Base-by-base conservation (phyloP, 2,329 filamentous ascomycete species). In the Endocalyx cinctus region DNA sequence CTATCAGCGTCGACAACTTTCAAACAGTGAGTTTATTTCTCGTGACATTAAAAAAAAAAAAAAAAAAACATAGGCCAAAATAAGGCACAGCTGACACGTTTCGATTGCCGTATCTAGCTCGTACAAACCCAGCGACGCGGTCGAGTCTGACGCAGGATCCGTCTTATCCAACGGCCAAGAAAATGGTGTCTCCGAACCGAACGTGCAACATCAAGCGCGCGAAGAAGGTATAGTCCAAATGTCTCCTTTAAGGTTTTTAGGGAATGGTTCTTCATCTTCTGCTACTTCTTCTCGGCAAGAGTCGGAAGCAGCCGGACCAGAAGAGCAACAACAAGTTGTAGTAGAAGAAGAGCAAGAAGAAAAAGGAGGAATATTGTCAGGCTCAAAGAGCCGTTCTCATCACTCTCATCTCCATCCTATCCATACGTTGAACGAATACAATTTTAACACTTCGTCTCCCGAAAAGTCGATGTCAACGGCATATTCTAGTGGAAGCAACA, bases 1-100 rank as follows among this genome's bases (percentile, higher is more conserved):
- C 50, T 77, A 10, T 55, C 61, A 26, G 57, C 52, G 10, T 57
- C 52, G 6, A 41, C 42, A 25, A 43, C 52, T 6, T 59, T 62
- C 34, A 54, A 50, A 22, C 52, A 59, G 53, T 57, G 41, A 48
- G 55, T 46, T n/a, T n/a, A 18, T 17, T 11, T 22, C 25, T 27
- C 6, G 5, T 10, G 25, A 27, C 5, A 6, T 3, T 4, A 31
- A 34, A 31, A 37, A n/a, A n/a, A n/a, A n/a, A n/a, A n/a, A n/a
- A n/a, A n/a, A n/a, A n/a, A n/a, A n/a, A n/a, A n/a, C n/a, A n/a
- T n/a, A n/a, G n/a, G n/a, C n/a, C n/a, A n/a, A n/a, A n/a, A n/a
- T n/a, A n/a, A n/a, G n/a, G n/a, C n/a, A n/a, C n/a, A n/a, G n/a
- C n/a, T n/a, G n/a, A n/a, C 14, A 25, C 25, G 17, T 29, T 26